Evolutionary conservation across 2,329 filamentous ascomycete species (phyloP).

Genomic region (Colletotrichum ledebouriae): DNA sequence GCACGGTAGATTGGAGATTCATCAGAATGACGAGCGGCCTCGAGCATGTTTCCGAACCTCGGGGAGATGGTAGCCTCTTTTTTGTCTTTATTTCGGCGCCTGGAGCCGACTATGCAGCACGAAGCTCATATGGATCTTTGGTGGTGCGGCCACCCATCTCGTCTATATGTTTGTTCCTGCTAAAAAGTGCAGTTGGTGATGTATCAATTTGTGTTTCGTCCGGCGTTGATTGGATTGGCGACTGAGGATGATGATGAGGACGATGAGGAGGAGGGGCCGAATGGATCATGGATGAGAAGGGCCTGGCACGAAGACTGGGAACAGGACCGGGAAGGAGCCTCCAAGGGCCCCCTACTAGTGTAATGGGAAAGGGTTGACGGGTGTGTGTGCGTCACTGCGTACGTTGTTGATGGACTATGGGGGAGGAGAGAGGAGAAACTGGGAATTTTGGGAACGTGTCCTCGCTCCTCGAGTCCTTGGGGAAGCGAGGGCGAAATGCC

Average conservation of each 20-base stretch:
- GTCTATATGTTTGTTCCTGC: too few species aligned
- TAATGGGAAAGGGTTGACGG: not conserved
- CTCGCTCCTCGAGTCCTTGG: slow-evolving; percentile 39
- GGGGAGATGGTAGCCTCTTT: not conserved
- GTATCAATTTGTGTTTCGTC: not conserved
- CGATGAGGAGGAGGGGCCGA: not conserved
- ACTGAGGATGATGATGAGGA: not conserved
- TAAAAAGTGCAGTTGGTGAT: too few species aligned
- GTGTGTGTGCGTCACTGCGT: too few species aligned
- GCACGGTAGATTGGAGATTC: slow-evolving; percentile 21
- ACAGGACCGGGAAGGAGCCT: not conserved
- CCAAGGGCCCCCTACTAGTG: slow-evolving; percentile 20
- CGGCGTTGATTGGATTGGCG: not conserved
- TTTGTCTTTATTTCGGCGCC: not conserved
- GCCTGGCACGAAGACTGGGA: too few species aligned
- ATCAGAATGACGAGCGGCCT: slow-evolving; percentile 31
- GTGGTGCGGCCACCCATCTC: too few species aligned
- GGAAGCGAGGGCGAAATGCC: slow-evolving; percentile 29
- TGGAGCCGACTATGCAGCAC: not conserved
- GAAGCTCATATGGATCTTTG: too few species aligned
- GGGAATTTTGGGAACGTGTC: slow-evolving; percentile 38
- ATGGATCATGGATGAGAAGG: not conserved
- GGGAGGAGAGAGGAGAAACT: slow-evolving; percentile 2
- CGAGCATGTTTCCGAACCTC: slow-evolving; percentile 1
- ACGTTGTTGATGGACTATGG: not conserved